Conservation (phyloP, 805 yeast genomes). For the Kodamaea restingae region DNA sequence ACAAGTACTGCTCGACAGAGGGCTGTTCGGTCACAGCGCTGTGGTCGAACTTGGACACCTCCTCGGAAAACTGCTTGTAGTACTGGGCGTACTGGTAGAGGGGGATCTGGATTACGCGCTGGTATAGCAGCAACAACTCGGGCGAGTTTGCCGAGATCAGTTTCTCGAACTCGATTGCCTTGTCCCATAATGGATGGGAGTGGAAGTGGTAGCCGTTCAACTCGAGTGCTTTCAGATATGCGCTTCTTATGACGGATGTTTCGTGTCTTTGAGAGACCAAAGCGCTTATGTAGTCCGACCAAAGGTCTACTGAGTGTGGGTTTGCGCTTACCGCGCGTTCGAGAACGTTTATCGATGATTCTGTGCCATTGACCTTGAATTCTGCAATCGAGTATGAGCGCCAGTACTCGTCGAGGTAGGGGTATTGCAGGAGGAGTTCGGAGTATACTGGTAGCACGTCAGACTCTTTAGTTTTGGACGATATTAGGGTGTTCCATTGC, state of each 20-base stretch:
- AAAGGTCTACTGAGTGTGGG: slow-evolving; percentile 60
- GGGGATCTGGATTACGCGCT: slow-evolving; percentile 55
- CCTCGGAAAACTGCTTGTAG: slow-evolving; percentile 46
- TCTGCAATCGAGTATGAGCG: slow-evolving; percentile 53
- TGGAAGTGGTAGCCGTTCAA: slow-evolving; percentile 68
- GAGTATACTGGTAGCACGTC: slow-evolving; percentile 9
- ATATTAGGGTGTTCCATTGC: slow-evolving; percentile 5
- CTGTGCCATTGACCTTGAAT: slow-evolving; percentile 53
- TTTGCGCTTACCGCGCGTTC: slow-evolving; percentile 43
- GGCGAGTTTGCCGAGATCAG: slow-evolving; percentile 24
- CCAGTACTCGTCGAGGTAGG: slow-evolving; percentile 62
- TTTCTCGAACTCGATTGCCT: slow-evolving; percentile 60
- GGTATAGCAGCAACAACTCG: slow-evolving; percentile 39
- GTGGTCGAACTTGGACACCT: not conserved
- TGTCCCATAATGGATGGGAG: slow-evolving; percentile 82
- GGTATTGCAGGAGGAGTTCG: slow-evolving; percentile 49
- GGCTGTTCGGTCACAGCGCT: not conserved
- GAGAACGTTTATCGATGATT: slow-evolving; percentile 45
- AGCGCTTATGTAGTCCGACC: slow-evolving; percentile 64
- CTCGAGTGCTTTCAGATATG: slow-evolving; percentile 47
- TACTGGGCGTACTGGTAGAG: slow-evolving; percentile 83
- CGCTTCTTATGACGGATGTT: slow-evolving; percentile 36
- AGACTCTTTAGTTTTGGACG: not conserved
- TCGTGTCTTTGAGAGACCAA: slow-evolving; percentile 29
- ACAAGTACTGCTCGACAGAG: slow-evolving; percentile 41